These are phyloP conservation scores for Neonectria coccinea DNA, from an alignment of 2,329 filamentous ascomycete genomes.

Conservation along the genomic window DNA sequence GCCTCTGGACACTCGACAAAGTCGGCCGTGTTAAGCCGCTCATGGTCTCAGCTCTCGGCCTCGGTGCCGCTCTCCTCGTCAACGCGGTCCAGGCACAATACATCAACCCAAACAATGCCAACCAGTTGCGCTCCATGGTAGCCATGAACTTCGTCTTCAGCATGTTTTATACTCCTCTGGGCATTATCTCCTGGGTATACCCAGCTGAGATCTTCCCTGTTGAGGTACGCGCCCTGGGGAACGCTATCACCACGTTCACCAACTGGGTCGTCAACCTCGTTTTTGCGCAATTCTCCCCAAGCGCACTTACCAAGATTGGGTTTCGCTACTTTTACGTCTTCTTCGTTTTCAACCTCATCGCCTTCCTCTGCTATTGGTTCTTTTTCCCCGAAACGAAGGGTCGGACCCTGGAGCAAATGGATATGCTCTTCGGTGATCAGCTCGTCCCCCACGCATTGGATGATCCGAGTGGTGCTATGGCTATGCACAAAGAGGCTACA, in stretches of 20 bases:
- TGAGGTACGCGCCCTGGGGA: constrained; percentile 47
- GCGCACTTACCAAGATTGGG: constrained; percentile 54
- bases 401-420: constrained; percentile 29
- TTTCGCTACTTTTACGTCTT: constrained; percentile 59
- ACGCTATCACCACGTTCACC: constrained; percentile 46
- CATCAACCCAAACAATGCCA: constrained; percentile 39
- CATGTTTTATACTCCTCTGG: constrained; percentile 48
- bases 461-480: constrained; percentile 27
- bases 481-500: constrained; percentile 24
- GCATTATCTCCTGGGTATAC: constrained; percentile 58
- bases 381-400: constrained; percentile 32
- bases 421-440: constrained; percentile 30
- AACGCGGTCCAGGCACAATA: constrained; percentile 46
- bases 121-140: constrained; percentile 47
- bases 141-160: constrained; percentile 53
- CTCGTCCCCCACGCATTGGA: constrained; percentile 30
- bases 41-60: constrained; percentile 53
- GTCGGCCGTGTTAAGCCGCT: constrained; percentile 62
- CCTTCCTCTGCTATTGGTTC: constrained; percentile 38
- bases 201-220: constrained; percentile 56
- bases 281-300: constrained; percentile 62
- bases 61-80: constrained; percentile 44
- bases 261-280: constrained; percentile 54
- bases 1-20: constrained; percentile 58
- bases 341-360: constrained; percentile 42